Evolutionary conservation across 2,329 filamentous ascomycete species (phyloP), one percentile per base, ranked within the genome.

Genomic region (Aspergillus tubingensis): DNA sequence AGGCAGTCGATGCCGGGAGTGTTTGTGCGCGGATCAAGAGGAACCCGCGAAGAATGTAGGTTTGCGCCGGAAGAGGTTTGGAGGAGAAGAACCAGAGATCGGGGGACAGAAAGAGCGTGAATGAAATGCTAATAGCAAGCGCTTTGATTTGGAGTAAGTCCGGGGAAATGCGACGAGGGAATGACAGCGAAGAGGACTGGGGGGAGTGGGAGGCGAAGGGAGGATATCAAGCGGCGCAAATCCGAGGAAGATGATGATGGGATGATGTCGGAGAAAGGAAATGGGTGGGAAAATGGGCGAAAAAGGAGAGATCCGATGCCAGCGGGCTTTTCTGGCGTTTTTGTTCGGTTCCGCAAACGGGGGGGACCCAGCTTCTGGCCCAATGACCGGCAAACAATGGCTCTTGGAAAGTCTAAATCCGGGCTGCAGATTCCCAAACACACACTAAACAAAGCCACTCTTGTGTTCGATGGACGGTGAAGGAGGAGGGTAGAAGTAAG

Each of bases 211-310:
- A 13, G 17, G 17, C 8, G 32, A 11, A 15, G 32, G 8, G 11
- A 13, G 32, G 32, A 36, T 36, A 36, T 36, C 32, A 36, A 36
- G 32, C 32, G 32, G 32, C 32, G 32, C 32, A 36, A 36, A 13
- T 5, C 82, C 76, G 90, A 91, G 41, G 84, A 47, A 58, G 52
- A 59, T 56, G 59, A 60, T 58, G 36, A 58, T 61, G 67, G 59
- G 41, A 52, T 43, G 61, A 64, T 65, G 52, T 57, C 54, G 51
- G 64, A 56, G 60, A 54, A 57, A 55, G 54, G 44, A 32, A 21
- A 13, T 27, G 6, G 17, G 15, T 43, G 39, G 8, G 39, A 21
- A 21, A 13, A 23, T 19, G 17, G 63, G 43, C 56, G 56, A 44
- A 57, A 54, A 60, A 39, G 54, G 55, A 47, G 39, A 48, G 15